Evolutionary conservation across 78 protist genomes (phyloP).

Genomic region (Dictyostelium capitatum): DNA sequence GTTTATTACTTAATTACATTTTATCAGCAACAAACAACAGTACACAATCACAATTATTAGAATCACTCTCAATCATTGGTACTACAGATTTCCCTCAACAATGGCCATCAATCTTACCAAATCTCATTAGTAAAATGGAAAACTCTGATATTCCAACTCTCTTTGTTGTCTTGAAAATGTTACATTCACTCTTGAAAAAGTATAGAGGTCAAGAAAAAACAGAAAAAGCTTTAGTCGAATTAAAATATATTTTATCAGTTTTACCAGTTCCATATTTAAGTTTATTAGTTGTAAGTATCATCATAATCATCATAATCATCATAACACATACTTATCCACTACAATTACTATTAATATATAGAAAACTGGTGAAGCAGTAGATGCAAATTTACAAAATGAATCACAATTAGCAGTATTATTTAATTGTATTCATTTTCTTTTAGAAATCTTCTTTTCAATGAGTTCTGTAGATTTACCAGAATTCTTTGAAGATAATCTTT

Average conservation of each 20-base stretch:
- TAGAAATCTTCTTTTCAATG: constrained; percentile 76
- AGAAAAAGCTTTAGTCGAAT: constrained; percentile 16
- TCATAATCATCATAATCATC: neutral
- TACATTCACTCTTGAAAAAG: constrained; percentile 43
- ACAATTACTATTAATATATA: neutral
- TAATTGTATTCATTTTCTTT: neutral
- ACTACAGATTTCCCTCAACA: constrained; percentile 78
- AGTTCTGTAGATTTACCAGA: constrained; percentile 90
- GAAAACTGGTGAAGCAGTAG: constrained; percentile 15
- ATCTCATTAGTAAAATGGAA: constrained; percentile 7
- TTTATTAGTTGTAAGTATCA: constrained; percentile 40
- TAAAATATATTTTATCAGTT: constrained; percentile 38
- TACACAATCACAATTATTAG: constrained; percentile 44
- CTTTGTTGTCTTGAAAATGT: neutral
- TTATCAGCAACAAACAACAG: neutral
- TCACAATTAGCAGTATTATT: constrained; percentile 25
- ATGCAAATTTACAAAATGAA: constrained; percentile 9
- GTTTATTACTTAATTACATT: constrained; percentile 30
- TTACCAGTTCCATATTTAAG: constrained; percentile 53
- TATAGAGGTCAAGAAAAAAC: constrained; percentile 14
- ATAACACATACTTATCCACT: neutral
- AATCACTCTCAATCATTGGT: constrained; percentile 61
- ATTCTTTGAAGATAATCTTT: constrained; percentile 92
- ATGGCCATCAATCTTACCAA: constrained; percentile 78
- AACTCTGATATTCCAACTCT: neutral